Percentiles rank a stretch among this genome's conserved stretches.
phyloP scores from a whole-genome alignment of 2,329 filamentous ascomycete genomes.

The Scleromitrula shiraiana region DNA sequence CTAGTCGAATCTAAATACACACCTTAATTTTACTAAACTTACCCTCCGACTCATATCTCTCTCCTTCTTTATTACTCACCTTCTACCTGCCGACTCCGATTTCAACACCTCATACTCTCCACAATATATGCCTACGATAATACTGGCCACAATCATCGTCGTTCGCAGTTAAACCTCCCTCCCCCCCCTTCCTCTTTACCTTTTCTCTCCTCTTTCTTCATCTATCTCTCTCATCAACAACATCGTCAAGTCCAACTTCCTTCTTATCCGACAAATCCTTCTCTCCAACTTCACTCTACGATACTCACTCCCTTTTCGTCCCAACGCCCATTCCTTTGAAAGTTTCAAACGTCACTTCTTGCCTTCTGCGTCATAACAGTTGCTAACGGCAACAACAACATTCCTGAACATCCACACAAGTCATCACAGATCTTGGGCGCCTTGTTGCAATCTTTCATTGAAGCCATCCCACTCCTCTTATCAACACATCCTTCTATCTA shows the following conservation, averaged over 20 bases:
- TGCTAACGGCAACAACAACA: slow-evolving; percentile 19
- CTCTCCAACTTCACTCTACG: slow-evolving; percentile 15
- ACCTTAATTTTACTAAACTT: slow-evolving; percentile 1
- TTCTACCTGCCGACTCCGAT: slow-evolving; percentile 10
- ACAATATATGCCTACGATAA: slow-evolving; percentile 18
- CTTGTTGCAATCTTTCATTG: slow-evolving; percentile 5
- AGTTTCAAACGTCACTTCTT: slow-evolving; percentile 9
- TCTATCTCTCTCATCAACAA: slow-evolving; percentile 9
- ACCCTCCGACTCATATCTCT: slow-evolving; percentile 10
- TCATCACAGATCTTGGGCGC: slow-evolving; percentile 7
- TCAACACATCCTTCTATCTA: neutral
- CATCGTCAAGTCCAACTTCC: slow-evolving; percentile 8
- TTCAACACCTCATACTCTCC: slow-evolving; percentile 9
- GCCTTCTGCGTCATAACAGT: slow-evolving; percentile 19
- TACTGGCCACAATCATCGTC: slow-evolving; percentile 25
- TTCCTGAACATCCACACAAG: slow-evolving; percentile 10
- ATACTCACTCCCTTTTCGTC: slow-evolving; percentile 1
- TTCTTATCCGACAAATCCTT: slow-evolving; percentile 27
- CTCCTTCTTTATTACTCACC: neutral
- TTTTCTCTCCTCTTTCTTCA: slow-evolving; percentile 12
- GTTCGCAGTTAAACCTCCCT: slow-evolving; percentile 27
- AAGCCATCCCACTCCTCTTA: neutral
- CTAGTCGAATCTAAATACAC: neutral
- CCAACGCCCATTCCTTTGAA: slow-evolving; percentile 12
- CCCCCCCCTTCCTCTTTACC: slow-evolving; percentile 26